A percentile compares a stretch with the other conserved stretches of the same genome.
These are phyloP conservation scores for Pyrenochaeta sp. DNA, from an alignment of 2,329 filamentous ascomycete species.

Conservation along the genomic window DNA sequence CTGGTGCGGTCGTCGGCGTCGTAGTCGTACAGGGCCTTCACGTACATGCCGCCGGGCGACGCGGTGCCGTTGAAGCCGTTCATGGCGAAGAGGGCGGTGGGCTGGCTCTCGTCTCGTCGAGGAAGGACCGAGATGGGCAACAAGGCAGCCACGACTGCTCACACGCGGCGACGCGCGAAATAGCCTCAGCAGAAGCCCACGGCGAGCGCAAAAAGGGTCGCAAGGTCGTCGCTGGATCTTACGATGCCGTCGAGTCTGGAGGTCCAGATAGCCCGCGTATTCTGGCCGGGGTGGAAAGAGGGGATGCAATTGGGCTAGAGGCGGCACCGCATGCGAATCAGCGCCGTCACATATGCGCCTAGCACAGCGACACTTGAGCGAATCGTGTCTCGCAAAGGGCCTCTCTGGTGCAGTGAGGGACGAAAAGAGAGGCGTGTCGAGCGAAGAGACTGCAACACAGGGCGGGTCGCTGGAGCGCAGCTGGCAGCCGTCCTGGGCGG, in stretches of 20 bases:
- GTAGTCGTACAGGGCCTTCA: conserved; percentile 93
- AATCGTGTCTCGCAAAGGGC: conserved; percentile 32
- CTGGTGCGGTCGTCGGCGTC: conserved; percentile 96
- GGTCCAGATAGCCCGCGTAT: conserved; percentile 32
- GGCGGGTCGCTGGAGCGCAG: conserved; percentile 25
- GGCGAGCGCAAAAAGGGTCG: conserved; percentile 18
- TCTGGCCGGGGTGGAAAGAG: conserved; percentile 37
- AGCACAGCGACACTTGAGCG: conserved; percentile 30
- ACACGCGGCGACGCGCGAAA: conserved; percentile 20
- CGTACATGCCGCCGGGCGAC: conserved; percentile 73
- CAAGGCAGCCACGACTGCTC: conserved; percentile 15
- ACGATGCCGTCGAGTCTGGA: conserved; percentile 28
- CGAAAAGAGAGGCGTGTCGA: conserved; percentile 15
- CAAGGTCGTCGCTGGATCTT: conserved; percentile 24
- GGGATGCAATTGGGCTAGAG: conserved; percentile 44
- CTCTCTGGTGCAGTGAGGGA: conserved; percentile 17
- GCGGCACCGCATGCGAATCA: conserved; percentile 43
- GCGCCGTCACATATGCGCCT: conserved; percentile 44
- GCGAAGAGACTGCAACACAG: conserved; percentile 27
- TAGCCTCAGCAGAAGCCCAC: conserved; percentile 26
- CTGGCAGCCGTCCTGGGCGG: conserved; percentile 26
- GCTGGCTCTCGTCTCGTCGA: conserved; percentile 20
- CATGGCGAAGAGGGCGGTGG: conserved; percentile 49
- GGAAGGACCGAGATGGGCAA: conserved; percentile 8
- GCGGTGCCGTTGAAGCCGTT: conserved; percentile 59